Evolutionary conservation across 352 stramenopile genomes (phyloP).

Genomic region (Pythium brassicae): DNA sequence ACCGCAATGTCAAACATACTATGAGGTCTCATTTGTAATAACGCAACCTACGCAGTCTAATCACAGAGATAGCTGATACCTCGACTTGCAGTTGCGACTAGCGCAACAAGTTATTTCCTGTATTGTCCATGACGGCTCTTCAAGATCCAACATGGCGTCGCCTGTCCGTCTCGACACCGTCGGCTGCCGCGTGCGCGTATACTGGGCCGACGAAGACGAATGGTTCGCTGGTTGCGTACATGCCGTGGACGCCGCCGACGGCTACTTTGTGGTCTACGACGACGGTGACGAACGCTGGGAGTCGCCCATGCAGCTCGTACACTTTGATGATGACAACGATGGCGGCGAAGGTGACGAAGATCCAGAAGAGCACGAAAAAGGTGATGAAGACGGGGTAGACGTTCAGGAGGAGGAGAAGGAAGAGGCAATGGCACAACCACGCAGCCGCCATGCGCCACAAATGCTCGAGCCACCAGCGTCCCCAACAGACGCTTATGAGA

Average conservation of each 20-base stretch:
- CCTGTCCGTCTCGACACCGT: conserved; percentile 11
- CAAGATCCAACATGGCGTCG: no score
- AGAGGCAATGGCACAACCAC: background rate
- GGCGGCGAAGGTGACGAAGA: background rate
- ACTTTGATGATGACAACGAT: conserved; percentile 22
- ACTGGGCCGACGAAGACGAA: conserved; percentile 63
- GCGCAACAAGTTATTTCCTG: no score
- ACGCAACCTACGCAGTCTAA: no score
- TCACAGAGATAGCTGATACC: no score
- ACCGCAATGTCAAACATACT: no score
- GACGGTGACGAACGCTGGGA: conserved; percentile 83
- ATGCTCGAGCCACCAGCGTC: conserved; percentile 47
- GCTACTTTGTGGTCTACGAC: conserved; percentile 74
- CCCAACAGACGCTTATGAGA: conserved; percentile 24
- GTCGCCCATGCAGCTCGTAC: conserved; percentile 23
- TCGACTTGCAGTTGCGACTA: no score
- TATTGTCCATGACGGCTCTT: no score
- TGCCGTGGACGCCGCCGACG: conserved; percentile 30
- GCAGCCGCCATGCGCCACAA: conserved; percentile 4
- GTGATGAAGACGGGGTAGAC: background rate
- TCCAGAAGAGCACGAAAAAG: conserved; percentile 1
- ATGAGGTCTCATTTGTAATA: no score
- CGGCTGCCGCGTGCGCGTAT: conserved; percentile 64
- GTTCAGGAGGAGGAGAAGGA: background rate
- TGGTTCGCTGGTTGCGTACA: conserved; percentile 65